Evolutionary conservation across 1,284 basidiomycete genomes (phyloP).

Genomic region (Ustilago lituana): DNA sequence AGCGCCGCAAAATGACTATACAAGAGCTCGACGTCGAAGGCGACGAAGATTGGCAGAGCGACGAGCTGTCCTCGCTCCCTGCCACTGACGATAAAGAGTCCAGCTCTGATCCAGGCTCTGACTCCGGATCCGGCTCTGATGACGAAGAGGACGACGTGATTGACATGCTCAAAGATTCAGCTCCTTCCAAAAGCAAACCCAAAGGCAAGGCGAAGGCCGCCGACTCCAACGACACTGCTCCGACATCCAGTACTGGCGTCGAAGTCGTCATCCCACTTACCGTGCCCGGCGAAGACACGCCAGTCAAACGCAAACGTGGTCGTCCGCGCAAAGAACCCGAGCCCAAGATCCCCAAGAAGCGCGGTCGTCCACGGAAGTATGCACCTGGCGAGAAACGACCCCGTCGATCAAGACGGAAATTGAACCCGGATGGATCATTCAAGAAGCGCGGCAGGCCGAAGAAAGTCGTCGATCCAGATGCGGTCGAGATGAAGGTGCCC

Average conservation of each 20-base stretch:
- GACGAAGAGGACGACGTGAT: slow-evolving; percentile 37
- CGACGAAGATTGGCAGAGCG: slow-evolving; percentile 42
- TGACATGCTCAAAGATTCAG: slow-evolving; percentile 34
- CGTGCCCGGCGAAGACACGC: slow-evolving; percentile 5
- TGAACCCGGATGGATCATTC: slow-evolving; percentile 36
- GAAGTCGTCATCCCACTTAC: slow-evolving; percentile 33
- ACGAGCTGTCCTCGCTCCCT: slow-evolving; percentile 43
- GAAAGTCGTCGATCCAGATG: slow-evolving; percentile 37
- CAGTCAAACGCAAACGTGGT: slow-evolving; percentile 29
- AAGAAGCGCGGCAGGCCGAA: slow-evolving; percentile 43
- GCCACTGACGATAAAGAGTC: slow-evolving; percentile 33
- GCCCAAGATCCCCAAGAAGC: slow-evolving; percentile 32
- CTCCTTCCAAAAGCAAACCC: background rate
- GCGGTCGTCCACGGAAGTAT: slow-evolving; percentile 44
- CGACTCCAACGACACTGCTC: background rate
- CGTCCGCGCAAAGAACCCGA: slow-evolving; percentile 25
- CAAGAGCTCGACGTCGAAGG: slow-evolving; percentile 37
- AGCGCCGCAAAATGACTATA: slow-evolving; percentile 26
- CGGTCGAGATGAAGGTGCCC: slow-evolving; percentile 33
- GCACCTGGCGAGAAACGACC: slow-evolving; percentile 30
- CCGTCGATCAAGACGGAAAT: slow-evolving; percentile 20
- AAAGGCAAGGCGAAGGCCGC: slow-evolving; percentile 3
- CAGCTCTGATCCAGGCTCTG: slow-evolving; percentile 10
- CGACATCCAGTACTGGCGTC: background rate
- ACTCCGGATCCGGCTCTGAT: slow-evolving; percentile 11